These are phyloP conservation scores for Lasiodiplodia theobromae DNA, from an alignment of 2,329 filamentous ascomycete species.

Conservation along the genomic window DNA sequence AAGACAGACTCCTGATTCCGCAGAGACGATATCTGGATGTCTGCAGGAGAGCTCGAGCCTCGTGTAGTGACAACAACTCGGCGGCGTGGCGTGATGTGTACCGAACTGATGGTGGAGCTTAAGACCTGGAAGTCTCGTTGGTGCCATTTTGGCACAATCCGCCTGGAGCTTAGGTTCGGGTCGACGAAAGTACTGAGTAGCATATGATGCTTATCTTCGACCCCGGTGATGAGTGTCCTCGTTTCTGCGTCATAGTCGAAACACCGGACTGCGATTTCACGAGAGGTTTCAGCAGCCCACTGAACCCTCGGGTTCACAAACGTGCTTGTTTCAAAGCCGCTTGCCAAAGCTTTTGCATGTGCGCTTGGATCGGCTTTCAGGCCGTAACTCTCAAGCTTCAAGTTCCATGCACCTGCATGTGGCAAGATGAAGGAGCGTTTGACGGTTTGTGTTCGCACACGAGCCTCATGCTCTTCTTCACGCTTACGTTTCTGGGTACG, in stretches of 20 bases:
- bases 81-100: slow-evolving; percentile 18
- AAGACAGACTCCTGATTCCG: slow-evolving; percentile 4
- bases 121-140: slow-evolving; percentile 3
- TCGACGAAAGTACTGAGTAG: slow-evolving; percentile 27
- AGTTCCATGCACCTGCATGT: slow-evolving; percentile 17
- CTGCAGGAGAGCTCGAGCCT: slow-evolving; percentile 1
- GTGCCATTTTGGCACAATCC: slow-evolving; percentile 19
- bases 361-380: slow-evolving; percentile 16
- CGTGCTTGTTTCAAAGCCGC: slow-evolving; percentile 10
- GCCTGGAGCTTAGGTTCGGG: slow-evolving; percentile 11
- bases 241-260: slow-evolving; percentile 27
- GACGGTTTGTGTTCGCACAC: slow-evolving; percentile 9
- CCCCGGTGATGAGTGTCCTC: slow-evolving; percentile 21
- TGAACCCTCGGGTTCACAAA: slow-evolving; percentile 11
- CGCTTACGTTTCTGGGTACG: slow-evolving; percentile 19
- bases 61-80: slow-evolving; percentile 19
- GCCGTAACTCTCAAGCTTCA: slow-evolving; percentile 21
- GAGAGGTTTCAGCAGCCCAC: slow-evolving; percentile 4
- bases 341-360: slow-evolving; percentile 24
- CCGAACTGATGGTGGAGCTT: slow-evolving; percentile 19
- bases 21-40: slow-evolving; percentile 22
- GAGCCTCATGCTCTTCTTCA: slow-evolving; percentile 10
- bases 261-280: slow-evolving; percentile 2
- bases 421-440: slow-evolving; percentile 21
- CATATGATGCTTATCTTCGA: slow-evolving; percentile 4